Evolutionary conservation across 2,329 filamentous ascomycete genomes (phyloP).

Genomic region (Fusarium paranaense): DNA sequence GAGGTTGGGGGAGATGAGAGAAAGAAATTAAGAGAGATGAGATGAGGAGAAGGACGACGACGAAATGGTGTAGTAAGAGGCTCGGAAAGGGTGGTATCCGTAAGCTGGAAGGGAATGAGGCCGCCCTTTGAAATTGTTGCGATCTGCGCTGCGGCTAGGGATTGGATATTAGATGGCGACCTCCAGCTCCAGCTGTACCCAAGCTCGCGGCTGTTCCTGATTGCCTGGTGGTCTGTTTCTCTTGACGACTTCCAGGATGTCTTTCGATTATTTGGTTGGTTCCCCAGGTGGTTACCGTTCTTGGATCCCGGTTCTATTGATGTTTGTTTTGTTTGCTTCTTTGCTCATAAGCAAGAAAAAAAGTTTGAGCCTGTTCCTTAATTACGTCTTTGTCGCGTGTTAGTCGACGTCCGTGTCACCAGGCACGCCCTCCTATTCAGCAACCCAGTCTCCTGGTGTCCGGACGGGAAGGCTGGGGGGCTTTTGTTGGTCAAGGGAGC

Average conservation of each 20-base stretch:
- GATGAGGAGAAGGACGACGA: background rate
- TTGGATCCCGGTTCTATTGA: slow-evolving; percentile 7
- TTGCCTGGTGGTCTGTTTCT: slow-evolving; percentile 7
- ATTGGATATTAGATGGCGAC: slow-evolving; percentile 24
- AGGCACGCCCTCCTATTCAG: slow-evolving; percentile 7
- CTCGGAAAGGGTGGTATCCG: background rate
- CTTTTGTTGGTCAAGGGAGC: background rate
- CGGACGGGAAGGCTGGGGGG: slow-evolving; percentile 5
- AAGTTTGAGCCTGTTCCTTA: background rate
- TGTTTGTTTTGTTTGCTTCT: background rate
- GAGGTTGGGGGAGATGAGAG: slow-evolving; percentile 25
- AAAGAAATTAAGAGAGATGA: background rate
- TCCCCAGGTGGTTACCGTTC: slow-evolving; percentile 23
- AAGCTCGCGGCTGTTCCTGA: slow-evolving; percentile 2
- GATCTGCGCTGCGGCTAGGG: slow-evolving; percentile 14
- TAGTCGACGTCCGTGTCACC: slow-evolving; percentile 7
- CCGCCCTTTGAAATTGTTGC: slow-evolving; percentile 29
- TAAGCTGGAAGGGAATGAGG: slow-evolving; percentile 30
- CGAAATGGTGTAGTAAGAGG: slow-evolving; percentile 19
- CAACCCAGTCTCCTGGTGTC: slow-evolving; percentile 1
- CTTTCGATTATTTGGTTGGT: slow-evolving; percentile 14
- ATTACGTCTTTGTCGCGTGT: slow-evolving; percentile 24
- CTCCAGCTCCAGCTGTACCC: slow-evolving; percentile 15
- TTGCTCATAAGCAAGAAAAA: background rate
- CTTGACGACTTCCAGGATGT: slow-evolving; percentile 25